Evolutionary conservation across 352 stramenopile genomes (phyloP), one percentile per base, ranked within the genome.

Genomic region (Globisporangium sylvaticum): DNA sequence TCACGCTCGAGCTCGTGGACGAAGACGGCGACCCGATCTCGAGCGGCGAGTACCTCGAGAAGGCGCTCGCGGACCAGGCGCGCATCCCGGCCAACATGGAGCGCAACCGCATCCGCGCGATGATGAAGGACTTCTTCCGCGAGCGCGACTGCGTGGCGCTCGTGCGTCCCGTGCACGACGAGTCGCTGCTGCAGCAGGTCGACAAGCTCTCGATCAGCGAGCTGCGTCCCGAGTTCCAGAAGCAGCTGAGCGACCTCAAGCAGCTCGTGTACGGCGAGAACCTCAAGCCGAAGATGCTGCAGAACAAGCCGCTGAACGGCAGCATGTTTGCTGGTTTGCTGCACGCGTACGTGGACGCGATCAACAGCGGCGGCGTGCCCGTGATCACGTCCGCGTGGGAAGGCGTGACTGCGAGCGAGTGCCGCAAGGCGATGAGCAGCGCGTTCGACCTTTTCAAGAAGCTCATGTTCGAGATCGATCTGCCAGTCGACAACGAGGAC

Each of bases 361-460:
- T 93, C 57, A 95, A 95, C 77, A 87, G 96, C 72, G 81, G 96
- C 29, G 85, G 87, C 31, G 87, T 96, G 42, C 90, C 90, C 1
- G 87, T 93, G 31, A 96, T 97, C 65, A 90, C 84, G 14, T 94
- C 83, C 9, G 90, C 90, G 14, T 97, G 90, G 90, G 85, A 95
- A 59, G 84, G 83, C 20, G 87, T 96, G 37, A 93, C 87, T 32
- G 81, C 79, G 1, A 91, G 80, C 57, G 87, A 96, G 67, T 92
- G 83, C 66, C 82, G 83, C 31, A 94, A 95, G 68, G 87, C 87
- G 8, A 83, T 91, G 69, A 77, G 69, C 32, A 72, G 55, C 3
- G 79, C 85, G 48, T 74, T 83, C 37, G 87, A 92, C 8, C 54
- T 69, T 27, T 94, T 94, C 74, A 87, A 89, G 62, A 85, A 81